A percentile compares a stretch with the other conserved stretches of the same genome.
phyloP scores from a whole-genome alignment of 2,329 filamentous ascomycete species.

The Penicillium sp. region DNA sequence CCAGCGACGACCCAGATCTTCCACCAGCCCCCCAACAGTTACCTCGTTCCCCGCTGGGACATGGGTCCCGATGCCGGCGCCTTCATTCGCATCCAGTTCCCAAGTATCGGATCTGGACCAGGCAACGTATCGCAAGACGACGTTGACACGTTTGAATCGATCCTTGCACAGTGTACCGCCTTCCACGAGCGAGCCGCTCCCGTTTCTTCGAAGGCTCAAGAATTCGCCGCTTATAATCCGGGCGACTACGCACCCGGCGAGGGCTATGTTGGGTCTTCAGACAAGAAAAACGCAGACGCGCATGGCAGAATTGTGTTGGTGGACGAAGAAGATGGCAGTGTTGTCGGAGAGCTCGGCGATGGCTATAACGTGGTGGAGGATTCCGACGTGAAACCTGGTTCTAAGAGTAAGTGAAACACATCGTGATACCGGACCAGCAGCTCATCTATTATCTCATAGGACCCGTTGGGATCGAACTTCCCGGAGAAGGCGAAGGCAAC shows the following conservation, averaged over 20 bases:
- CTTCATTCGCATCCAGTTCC: conserved; percentile 93
- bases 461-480: conserved; percentile 52
- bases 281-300: conserved; percentile 34
- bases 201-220: conserved; percentile 54
- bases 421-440: not conserved
- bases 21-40: conserved; percentile 88
- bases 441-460: conserved; percentile 31
- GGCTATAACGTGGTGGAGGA: conserved; percentile 81
- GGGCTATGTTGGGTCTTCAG: conserved; percentile 62
- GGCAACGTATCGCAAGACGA: conserved; percentile 78
- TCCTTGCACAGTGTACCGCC: conserved; percentile 94
- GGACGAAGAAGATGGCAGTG: conserved; percentile 93
- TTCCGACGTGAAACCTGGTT: conserved; percentile 74
- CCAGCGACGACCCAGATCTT: conserved; percentile 97
- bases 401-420: conserved; percentile 68
- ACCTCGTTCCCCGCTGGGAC: conserved; percentile 94
- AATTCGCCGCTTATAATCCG: conserved; percentile 69
- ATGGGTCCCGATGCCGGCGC: conserved; percentile 83
- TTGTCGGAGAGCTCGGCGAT: conserved; percentile 87
- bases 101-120: conserved; percentile 66
- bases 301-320: conserved; percentile 84
- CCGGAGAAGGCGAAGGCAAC: conserved; percentile 49
- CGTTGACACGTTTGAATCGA: conserved; percentile 94
- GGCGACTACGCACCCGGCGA: conserved; percentile 77
- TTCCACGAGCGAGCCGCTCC: conserved; percentile 84